Percentiles rank a stretch among this genome's conserved stretches.
These are phyloP conservation scores for Termitomyces sp. DNA, from an alignment of 768 basidiomycete species.

Conservation along the genomic window DNA sequence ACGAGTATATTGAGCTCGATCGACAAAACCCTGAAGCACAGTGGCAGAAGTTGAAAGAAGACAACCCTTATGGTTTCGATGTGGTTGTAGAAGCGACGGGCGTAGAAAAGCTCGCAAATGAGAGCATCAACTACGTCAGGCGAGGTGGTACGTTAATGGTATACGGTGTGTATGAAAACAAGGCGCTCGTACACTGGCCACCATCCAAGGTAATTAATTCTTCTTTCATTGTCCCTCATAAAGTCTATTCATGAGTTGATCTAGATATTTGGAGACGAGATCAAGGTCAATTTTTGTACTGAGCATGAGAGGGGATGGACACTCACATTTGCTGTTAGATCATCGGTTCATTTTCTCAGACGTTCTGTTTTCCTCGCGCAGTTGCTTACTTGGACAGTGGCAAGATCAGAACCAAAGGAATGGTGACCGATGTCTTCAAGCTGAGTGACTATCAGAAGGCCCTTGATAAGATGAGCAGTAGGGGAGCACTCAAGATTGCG, in stretches of 20 bases:
- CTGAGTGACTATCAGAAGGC: slow-evolving; percentile 68
- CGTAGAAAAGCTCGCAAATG: slow-evolving; percentile 81
- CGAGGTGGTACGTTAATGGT: slow-evolving; percentile 82
- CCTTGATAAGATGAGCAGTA: slow-evolving; percentile 67
- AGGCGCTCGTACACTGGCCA: slow-evolving; percentile 80
- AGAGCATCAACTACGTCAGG: slow-evolving; percentile 85
- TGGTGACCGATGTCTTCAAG: slow-evolving; percentile 60
- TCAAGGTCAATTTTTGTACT: slow-evolving; percentile 25
- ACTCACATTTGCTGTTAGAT: slow-evolving; percentile 41
- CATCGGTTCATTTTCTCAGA: slow-evolving; percentile 88
- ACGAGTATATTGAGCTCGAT: slow-evolving; percentile 86
- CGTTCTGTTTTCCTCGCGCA: slow-evolving; percentile 86
- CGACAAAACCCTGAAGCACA: slow-evolving; percentile 67
- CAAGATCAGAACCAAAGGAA: slow-evolving; percentile 78
- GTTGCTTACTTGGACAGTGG: slow-evolving; percentile 86
- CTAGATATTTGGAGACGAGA: slow-evolving; percentile 69
- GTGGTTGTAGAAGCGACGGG: slow-evolving; percentile 69
- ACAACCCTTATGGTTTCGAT: slow-evolving; percentile 86
- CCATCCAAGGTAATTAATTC: slow-evolving; percentile 49
- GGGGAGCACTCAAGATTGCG: slow-evolving; percentile 56
- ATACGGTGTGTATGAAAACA: slow-evolving; percentile 89
- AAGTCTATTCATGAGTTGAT: background rate
- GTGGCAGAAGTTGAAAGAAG: slow-evolving; percentile 75
- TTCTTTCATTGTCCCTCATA: too few species aligned
- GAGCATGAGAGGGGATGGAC: background rate